Conservation (phyloP, 2,329 filamentous ascomycete species). For the Falciphora oryzae region DNA sequence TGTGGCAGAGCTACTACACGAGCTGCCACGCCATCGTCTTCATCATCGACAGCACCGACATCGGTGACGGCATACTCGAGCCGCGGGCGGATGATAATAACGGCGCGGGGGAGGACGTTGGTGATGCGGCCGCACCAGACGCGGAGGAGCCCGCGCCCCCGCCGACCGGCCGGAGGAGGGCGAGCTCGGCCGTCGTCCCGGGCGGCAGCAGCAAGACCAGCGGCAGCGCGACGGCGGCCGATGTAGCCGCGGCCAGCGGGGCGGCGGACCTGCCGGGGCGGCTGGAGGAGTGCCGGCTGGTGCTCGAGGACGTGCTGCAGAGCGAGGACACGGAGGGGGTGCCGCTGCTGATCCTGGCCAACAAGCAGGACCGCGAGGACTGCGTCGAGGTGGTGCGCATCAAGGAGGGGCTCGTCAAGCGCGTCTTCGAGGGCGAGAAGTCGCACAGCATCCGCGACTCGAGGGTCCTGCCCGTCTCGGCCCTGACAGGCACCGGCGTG, state of each 20-base stretch:
- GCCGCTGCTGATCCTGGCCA: conserved; percentile 85
- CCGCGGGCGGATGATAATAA: background rate
- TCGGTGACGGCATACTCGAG: conserved; percentile 72
- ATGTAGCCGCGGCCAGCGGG: background rate
- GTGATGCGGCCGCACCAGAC: background rate
- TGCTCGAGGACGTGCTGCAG: conserved; percentile 84
- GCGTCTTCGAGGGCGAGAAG: conserved; percentile 92
- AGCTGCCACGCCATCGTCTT: conserved; percentile 96
- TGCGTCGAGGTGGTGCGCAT: conserved; percentile 96
- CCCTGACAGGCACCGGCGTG: conserved; percentile 82
- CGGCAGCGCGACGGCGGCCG: conserved; percentile 3
- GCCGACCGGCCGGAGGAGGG: background rate
- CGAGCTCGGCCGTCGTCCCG: background rate
- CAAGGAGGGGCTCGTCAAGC: conserved; percentile 92
- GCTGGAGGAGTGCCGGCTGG: conserved; percentile 80
- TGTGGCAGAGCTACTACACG: conserved; percentile 95
- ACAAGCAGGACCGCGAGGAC: conserved; percentile 97
- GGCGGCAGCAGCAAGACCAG: background rate
- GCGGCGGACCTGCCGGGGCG: conserved; percentile 38
- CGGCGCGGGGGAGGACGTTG: conserved; percentile 16
- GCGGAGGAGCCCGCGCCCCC: background rate
- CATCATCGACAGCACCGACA: conserved; percentile 91
- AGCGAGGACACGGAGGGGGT: conserved; percentile 86
- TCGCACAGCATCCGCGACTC: conserved; percentile 82
- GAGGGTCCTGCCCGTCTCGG: conserved; percentile 83